Evolutionary conservation across 345 rosid species (phyloP).

Genomic region (Eucalyptus cloeziana): DNA sequence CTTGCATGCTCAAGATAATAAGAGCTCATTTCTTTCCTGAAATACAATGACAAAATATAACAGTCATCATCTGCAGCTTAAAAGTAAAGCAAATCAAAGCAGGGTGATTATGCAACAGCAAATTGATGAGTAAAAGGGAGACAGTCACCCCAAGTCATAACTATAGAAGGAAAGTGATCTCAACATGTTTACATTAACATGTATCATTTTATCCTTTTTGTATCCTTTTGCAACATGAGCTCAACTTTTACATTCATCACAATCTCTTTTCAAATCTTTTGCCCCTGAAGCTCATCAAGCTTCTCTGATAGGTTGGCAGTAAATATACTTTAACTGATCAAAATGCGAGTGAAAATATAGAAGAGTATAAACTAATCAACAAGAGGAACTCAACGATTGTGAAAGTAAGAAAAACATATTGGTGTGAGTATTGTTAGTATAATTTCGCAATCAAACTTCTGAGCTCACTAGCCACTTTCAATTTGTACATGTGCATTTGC

Average conservation of each 20-base stretch:
- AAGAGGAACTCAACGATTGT: not conserved
- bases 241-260: not conserved
- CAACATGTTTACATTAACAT: not conserved
- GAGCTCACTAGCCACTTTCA: not conserved
- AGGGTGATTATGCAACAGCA: not conserved
- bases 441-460: not conserved
- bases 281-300: not conserved
- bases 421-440: not conserved
- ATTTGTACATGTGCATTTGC: not conserved
- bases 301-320: not conserved
- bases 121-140: not conserved
- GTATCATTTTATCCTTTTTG: not conserved
- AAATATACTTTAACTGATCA: not conserved
- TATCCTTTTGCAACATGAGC: not conserved
- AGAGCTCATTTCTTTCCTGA: slow-evolving; percentile 98
- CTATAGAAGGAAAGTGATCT: not conserved
- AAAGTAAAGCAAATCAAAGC: not conserved
- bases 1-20: slow-evolving; percentile 87
- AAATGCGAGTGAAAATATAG: not conserved
- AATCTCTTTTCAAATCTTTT: not conserved
- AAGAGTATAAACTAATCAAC: not conserved
- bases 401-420: not conserved
- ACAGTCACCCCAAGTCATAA: not conserved
- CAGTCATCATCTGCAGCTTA: not conserved
- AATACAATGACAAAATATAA: not conserved